Percentiles rank a stretch among this genome's conserved stretches.
Evolutionary conservation across 2,329 filamentous ascomycete genomes (phyloP).

Genomic region (Alternaria triticimaculans): DNA sequence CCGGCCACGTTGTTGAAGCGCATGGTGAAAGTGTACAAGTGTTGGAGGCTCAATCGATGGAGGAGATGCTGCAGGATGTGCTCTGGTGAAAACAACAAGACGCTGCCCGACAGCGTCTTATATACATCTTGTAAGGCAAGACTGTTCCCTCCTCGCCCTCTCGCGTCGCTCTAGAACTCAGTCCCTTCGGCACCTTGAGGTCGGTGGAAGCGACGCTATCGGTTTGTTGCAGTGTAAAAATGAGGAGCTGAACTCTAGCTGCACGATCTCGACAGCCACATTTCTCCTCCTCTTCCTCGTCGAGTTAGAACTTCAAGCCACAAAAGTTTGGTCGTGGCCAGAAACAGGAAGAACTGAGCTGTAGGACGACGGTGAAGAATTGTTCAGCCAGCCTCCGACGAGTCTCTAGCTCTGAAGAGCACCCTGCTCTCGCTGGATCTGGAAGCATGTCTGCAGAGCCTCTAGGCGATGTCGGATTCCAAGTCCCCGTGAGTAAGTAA

Average conservation of each 20-base stretch:
- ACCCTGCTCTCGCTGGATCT: neutral
- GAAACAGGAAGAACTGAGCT: neutral
- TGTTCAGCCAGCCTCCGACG: neutral
- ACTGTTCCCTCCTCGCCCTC: neutral
- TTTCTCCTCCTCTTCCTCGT: neutral
- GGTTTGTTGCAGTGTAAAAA: neutral
- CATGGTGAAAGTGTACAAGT: neutral
- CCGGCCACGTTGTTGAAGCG: neutral
- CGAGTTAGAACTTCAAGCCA: neutral
- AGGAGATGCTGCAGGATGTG: neutral
- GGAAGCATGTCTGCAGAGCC: neutral
- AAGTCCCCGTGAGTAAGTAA: neutral
- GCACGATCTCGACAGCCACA: neutral
- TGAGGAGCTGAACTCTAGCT: neutral
- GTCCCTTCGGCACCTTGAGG: neutral
- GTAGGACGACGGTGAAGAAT: neutral
- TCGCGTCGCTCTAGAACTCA: neutral
- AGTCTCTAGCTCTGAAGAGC: neutral
- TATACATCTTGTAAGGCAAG: neutral
- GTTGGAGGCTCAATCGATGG: neutral
- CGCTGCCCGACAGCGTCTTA: neutral
- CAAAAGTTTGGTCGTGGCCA: neutral
- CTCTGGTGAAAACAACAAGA: no score
- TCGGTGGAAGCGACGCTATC: neutral
- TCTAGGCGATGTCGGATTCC: neutral